Base-by-base conservation (phyloP, 1,284 basidiomycete species). In the Ustilago bromivora region DNA sequence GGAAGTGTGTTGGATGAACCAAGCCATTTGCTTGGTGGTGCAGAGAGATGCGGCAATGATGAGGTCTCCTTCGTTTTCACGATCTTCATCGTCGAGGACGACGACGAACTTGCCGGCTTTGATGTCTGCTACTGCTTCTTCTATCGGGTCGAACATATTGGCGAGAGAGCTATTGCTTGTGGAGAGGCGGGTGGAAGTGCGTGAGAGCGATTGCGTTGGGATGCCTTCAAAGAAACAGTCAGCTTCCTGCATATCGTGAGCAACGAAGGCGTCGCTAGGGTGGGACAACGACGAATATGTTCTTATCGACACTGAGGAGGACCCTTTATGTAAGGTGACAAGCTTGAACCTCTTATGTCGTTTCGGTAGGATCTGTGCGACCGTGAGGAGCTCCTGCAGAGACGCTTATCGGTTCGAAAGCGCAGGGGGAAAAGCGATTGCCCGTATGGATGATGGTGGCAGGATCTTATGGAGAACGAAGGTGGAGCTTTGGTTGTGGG, bases 1-100 rank as follows among this genome's bases (percentile, higher is more conserved):
- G 84, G 68, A 68, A 2, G 82, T 94, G 88, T 96, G 92, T 85
- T 92, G 92, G 86, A 99, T 95, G 90, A 99, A 94, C 94, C 95
- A 99, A 1, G 97, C 97, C 96, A 99, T 98, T 83, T 96, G 94
- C 87, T 97, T 93, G 0, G 94, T 94, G 23, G 95, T 95, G 77
- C 93, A 76, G n/a, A 61, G 71, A 19, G 76, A 64, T 0, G 84
- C 84, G 11, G 84, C 70, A 40, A 82, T 78, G 75, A 86, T 82
- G 15, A 85, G 72, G 56, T 86, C 84, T 23, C 84, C 84, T 65
- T 86, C 84, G 63, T 86, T 86, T 64, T 86, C 84, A 9, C 84
- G 82, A 54, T 85, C 78, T 64, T 86, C 84, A 53, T 82, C 82
- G 68, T 86, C 84, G 46, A 86, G 78, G 13, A 86, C 82, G 6